phyloP scores from a whole-genome alignment of 2,329 filamentous ascomycete species.

The Cordyceps javanica region DNA sequence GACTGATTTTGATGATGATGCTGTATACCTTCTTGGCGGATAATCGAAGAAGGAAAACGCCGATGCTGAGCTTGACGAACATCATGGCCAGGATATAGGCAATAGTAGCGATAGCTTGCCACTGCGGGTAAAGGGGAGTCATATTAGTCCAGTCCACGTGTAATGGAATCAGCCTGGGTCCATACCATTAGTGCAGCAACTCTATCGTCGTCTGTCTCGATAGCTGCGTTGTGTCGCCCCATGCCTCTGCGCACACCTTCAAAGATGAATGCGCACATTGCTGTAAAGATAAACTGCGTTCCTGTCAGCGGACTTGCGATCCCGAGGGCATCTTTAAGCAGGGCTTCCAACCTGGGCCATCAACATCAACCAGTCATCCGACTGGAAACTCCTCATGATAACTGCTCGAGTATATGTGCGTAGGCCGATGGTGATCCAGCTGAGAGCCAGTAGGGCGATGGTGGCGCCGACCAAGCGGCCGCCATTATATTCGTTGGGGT shows the following conservation, averaged over 20 bases:
- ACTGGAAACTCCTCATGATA: constrained; percentile 38
- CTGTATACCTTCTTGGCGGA: constrained; percentile 40
- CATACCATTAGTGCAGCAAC: constrained; percentile 41
- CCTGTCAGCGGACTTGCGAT: background rate
- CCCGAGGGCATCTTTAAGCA: too few relatives aligned
- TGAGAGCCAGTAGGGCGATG: constrained; percentile 32
- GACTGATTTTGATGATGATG: constrained; percentile 39
- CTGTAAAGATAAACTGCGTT: constrained; percentile 37
- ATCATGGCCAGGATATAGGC: constrained; percentile 49
- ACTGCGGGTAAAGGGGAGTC: constrained; percentile 24
- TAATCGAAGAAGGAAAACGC: constrained; percentile 44
- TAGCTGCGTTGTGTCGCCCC: constrained; percentile 41
- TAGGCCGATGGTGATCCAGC: constrained; percentile 36
- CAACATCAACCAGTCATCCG: constrained; percentile 51
- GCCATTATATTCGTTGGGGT: constrained; percentile 35
- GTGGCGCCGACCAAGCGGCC: constrained; percentile 30
- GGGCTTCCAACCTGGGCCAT: constrained; percentile 35
- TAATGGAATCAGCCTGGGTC: background rate
- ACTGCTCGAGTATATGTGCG: constrained; percentile 38
- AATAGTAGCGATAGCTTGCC: constrained; percentile 45
- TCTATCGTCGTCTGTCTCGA: constrained; percentile 32
- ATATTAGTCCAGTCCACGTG: background rate
- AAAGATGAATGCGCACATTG: constrained; percentile 41
- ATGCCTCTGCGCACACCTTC: constrained; percentile 36
- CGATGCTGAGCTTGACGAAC: constrained; percentile 51